Evolutionary conservation across 345 rosid genomes (phyloP).

Genomic region (Brassica incana): DNA sequence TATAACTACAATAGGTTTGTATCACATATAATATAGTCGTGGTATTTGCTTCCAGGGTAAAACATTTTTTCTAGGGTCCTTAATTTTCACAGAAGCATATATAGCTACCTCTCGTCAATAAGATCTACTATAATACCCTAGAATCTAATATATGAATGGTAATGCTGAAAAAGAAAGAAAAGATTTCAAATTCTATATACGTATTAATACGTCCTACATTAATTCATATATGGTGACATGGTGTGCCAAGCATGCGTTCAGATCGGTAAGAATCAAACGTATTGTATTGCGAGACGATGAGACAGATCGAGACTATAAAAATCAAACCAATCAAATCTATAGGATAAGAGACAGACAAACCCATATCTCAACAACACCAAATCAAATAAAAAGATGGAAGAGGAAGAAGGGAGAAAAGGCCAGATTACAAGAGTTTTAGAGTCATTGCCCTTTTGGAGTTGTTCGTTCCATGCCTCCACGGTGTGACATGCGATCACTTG

Average conservation of each 20-base stretch:
- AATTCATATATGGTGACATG: not conserved
- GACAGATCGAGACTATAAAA: not conserved
- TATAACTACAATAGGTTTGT: not conserved
- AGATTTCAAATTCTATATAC: not conserved
- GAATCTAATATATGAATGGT: not conserved
- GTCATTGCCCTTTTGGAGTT: constrained; percentile 55
- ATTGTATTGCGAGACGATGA: not conserved
- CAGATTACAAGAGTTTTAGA: constrained; percentile 63
- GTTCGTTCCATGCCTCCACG: constrained; percentile 61
- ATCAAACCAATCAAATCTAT: not conserved
- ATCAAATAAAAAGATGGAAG: not conserved
- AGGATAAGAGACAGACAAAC: not conserved
- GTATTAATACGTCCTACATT: not conserved
- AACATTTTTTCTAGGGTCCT: no score
- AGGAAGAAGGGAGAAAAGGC: not conserved
- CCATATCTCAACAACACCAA: not conserved
- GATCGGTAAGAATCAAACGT: not conserved
- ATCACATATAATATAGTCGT: not conserved
- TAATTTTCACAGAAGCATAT: no score
- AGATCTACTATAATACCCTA: not conserved
- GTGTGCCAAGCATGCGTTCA: not conserved
- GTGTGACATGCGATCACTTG: constrained; percentile 75
- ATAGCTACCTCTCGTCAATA: not conserved
- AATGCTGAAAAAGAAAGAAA: not conserved
- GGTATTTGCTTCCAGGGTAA: not conserved